phyloP scores from a whole-genome alignment of 805 yeast genomes.

The Barnettozyma siamensis region DNA sequence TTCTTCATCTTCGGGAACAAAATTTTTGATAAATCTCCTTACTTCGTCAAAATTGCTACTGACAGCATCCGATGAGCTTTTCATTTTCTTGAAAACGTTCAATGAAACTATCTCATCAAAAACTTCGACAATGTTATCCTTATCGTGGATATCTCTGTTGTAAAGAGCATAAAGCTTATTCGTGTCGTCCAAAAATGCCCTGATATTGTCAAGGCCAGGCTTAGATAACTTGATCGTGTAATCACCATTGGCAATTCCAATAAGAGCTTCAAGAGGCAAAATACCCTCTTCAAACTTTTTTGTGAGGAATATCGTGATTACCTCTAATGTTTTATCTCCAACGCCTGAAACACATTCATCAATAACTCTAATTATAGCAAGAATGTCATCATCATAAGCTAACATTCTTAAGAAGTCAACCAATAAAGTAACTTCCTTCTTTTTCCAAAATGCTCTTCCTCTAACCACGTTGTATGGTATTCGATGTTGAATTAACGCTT shows the following conservation, averaged over 20 bases:
- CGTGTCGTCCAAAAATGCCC: neutral
- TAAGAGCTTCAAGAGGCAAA: constrained; percentile 11
- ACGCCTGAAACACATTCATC: constrained; percentile 52
- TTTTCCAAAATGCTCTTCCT: constrained; percentile 78
- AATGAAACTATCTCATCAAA: constrained; percentile 12
- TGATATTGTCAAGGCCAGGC: constrained; percentile 3
- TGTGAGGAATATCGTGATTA: neutral
- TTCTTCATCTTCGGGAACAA: constrained; percentile 28
- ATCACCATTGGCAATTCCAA: constrained; percentile 3
- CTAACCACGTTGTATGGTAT: constrained; percentile 66
- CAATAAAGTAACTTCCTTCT: constrained; percentile 58
- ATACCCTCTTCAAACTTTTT: neutral
- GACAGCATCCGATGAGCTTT: constrained; percentile 23
- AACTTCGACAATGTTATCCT: constrained; percentile 3
- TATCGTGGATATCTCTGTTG: neutral
- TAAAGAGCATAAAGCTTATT: constrained; percentile 5
- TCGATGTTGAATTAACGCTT: constrained; percentile 44
- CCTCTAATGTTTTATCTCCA: constrained; percentile 41
- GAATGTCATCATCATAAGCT: constrained; percentile 49
- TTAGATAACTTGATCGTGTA: constrained; percentile 1
- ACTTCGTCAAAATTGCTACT: constrained; percentile 37
- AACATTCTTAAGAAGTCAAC: constrained; percentile 62
- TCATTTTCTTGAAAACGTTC: constrained; percentile 7
- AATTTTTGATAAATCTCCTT: constrained; percentile 30
- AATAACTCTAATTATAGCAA: constrained; percentile 54